Percentiles rank a stretch among this genome's conserved stretches.
Evolutionary conservation across 139 green algal species (phyloP).

Genomic region (Penium margaritaceum): DNA sequence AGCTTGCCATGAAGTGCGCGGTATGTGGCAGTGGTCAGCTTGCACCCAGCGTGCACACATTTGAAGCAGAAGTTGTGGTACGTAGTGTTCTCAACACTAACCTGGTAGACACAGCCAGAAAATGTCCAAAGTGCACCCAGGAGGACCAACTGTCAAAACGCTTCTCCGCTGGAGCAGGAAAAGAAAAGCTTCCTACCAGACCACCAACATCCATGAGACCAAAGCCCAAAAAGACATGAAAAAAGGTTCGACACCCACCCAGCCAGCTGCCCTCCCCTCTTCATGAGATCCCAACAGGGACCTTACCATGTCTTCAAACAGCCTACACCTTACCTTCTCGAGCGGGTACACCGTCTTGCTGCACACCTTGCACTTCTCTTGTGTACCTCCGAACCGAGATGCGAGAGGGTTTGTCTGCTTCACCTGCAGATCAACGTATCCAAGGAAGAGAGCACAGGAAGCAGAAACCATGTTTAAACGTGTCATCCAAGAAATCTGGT

Average conservation of each 20-base stretch:
- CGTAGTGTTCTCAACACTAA: constrained; percentile 29
- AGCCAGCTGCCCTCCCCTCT: too few relatives aligned
- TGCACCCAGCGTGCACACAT: constrained; percentile 35
- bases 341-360: constrained; percentile 42
- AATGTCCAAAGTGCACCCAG: not conserved
- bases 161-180: too few relatives aligned
- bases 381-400: constrained; percentile 27
- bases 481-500: too few relatives aligned
- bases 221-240: not conserved
- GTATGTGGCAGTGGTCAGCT: constrained; percentile 24
- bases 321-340: constrained; percentile 40
- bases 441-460: too few relatives aligned
- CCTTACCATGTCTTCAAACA: too few relatives aligned
- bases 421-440: not conserved
- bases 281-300: too few relatives aligned
- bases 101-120: not conserved
- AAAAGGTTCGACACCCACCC: too few relatives aligned
- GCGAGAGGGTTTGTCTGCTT: constrained; percentile 13
- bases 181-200: too few relatives aligned
- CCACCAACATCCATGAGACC: not conserved
- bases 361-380: constrained; percentile 41
- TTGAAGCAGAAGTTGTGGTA: constrained; percentile 45
- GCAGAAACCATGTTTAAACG: too few relatives aligned
- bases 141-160: not conserved
- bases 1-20: constrained; percentile 24